Evolutionary conservation across 345 rosid genomes (phyloP).

Genomic region (Ceriops decandra): DNA sequence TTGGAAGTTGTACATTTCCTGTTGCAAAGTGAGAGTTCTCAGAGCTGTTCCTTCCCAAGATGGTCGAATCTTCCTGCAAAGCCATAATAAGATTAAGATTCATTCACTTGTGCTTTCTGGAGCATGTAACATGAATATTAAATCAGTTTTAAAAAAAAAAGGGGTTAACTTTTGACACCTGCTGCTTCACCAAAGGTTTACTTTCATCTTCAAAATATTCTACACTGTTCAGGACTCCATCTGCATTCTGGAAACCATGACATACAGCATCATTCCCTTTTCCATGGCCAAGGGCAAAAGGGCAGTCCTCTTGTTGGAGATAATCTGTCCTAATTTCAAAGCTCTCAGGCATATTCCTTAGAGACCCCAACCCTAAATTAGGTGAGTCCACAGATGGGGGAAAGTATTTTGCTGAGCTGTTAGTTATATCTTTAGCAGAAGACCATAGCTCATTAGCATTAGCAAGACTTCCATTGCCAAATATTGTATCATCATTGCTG

Average conservation of each 20-base stretch:
- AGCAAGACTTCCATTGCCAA: constrained; percentile 67
- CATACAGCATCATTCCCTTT: constrained; percentile 41
- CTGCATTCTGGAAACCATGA: constrained; percentile 32
- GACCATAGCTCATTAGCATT: constrained; percentile 74
- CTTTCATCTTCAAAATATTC: constrained; percentile 35
- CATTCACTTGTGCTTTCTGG: background rate
- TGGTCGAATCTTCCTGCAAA: constrained; percentile 32
- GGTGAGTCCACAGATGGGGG: constrained; percentile 44
- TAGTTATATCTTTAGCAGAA: constrained; percentile 55
- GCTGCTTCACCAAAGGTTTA: constrained; percentile 31
- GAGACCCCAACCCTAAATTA: constrained; percentile 41
- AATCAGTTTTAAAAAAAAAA: background rate
- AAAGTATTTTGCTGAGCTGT: constrained; percentile 50
- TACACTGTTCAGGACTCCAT: constrained; percentile 22
- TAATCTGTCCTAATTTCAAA: constrained; percentile 43
- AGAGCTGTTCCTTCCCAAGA: constrained; percentile 20
- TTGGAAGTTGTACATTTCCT: constrained; percentile 23
- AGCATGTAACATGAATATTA: constrained; percentile 11
- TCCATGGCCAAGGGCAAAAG: constrained; percentile 35
- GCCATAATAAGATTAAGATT: constrained; percentile 1
- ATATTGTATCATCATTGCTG: constrained; percentile 90
- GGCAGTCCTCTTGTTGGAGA: constrained; percentile 47
- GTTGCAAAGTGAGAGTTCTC: constrained; percentile 23
- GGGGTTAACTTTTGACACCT: constrained; percentile 41
- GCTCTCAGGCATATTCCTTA: constrained; percentile 32